Base-by-base conservation (phyloP, 2,329 filamentous ascomycete genomes). In the Trichoderma guizhouense region DNA sequence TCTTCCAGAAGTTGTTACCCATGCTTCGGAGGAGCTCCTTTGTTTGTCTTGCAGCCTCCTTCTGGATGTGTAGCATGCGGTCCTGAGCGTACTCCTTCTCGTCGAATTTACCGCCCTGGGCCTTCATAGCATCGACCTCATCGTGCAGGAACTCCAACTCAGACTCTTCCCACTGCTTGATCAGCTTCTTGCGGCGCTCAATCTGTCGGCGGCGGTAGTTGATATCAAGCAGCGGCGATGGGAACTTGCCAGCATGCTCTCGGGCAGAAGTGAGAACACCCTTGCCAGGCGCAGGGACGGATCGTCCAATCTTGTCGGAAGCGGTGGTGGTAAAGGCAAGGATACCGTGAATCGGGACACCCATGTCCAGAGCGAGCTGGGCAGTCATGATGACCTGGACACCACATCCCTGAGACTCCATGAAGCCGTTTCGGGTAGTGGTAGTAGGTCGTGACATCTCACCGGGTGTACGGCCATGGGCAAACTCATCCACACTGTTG, bases 1-100 rank as follows among this genome's bases (percentile, higher is more conserved):
- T 91, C 88, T 96, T 98, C 96, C 97, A 99, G 90, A 99, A 99
- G 84, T 93, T 94, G 88, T 99, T 99, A 80, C 97, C 96, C 77
- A 97, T 89, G 84, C 94, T 97, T 83, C 91, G 91, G 74, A 97
- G 89, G 21, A 95, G 93, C 76, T 98, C 95, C 84, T 95, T 97
- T 84, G 95, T 94, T 82, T 99, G 95, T 76, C 96, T 90, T 75
- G 88, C 86, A 66, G 95, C 94, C 83, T 99, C 83, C 80, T 87
- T 92, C 82, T 97, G 92, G 77, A 98, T 95, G 82, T 98, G 95
- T 69, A 87, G 83, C 55, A 93, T 91, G 74, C 96, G 93, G 77
- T 97, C 93, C 76, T 94, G 88, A 76, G 94, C 88, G 82, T 97
- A 99, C 77, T 94, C 93, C 71, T 91, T 88, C 82, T 95, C 93